Evolutionary conservation across 148 eudicot species (phyloP), one percentile per base, ranked within the genome.

Genomic region (Suaeda aralocaspica): DNA sequence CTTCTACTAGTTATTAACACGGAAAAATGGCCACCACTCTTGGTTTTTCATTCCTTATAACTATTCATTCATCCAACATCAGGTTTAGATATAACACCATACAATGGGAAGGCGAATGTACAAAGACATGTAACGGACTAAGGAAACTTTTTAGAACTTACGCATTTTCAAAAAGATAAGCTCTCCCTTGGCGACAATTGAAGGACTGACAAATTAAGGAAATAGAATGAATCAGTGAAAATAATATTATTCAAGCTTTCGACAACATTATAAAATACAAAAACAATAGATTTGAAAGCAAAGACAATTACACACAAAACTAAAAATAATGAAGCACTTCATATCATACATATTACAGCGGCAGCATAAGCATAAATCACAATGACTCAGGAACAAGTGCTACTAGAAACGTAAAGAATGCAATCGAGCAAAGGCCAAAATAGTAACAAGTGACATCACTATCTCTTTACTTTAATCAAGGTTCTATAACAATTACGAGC

Each of bases 151-250:
- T 22, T 16, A 41, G 72, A 66, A 86, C 90, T 84, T 82, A 86
- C 90, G 74, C 90, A 63, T 78, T 84, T 71, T 84, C 81, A 76
- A 86, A 79, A 64, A 86, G 87, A 78, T 79, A 86, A n/a, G 87
- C 90, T 64, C 81, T 76, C 70, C 87, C 90, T 76, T 62, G 74
- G 30, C 81, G 76, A 76, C 90, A 82, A 66, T 62, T 86, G 87
- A 86, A 86, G 44, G 90, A 77, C 90, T 86, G 82, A 70, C 16
- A 78, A 77, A 31, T 59, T 39, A 51, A 74, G 45, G 24, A 61
- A 75, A 74, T 42, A 55, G 3, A 33, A 13, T 13, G 56, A 14
- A 52, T 64, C 25, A 66, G 34, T 66, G 46, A 7, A 50, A 62
- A 50, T 39, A 21, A 46, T 19, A 15, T 49, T 10, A 50, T 4